These are phyloP conservation scores for Heimioporus retisporus DNA, from an alignment of 1,284 basidiomycete species.

Conservation along the genomic window DNA sequence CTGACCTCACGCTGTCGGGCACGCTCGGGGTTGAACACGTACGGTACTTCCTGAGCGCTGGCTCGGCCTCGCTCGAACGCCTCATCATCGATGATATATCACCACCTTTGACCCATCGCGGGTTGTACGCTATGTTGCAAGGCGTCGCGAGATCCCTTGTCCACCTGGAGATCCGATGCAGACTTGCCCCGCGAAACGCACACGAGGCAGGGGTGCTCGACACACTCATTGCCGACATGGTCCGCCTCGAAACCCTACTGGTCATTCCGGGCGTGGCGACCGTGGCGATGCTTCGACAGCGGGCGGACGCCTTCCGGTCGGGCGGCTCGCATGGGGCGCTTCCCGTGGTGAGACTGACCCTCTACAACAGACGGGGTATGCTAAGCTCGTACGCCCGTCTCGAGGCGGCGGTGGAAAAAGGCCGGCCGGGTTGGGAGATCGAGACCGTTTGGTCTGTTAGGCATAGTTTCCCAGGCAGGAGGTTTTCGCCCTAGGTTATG, in stretches of 20 bases:
- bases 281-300: background rate
- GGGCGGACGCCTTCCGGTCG: background rate
- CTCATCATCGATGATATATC: background rate
- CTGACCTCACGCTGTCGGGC: background rate
- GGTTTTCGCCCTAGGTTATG: too few species aligned
- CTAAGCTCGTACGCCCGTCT: too few species aligned
- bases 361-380: too few species aligned
- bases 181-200: background rate
- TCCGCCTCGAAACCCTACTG: background rate
- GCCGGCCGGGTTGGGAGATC: too few species aligned
- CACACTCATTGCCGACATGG: conserved; percentile 2
- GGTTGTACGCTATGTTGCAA: background rate
- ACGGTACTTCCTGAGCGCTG: background rate
- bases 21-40: background rate
- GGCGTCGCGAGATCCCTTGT: conserved; percentile 3
- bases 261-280: conserved; percentile 4
- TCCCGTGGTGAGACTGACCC: background rate
- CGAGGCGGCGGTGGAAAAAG: too few species aligned
- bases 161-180: too few species aligned
- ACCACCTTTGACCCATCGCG: background rate
- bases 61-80: background rate
- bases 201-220: background rate
- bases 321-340: too few species aligned
- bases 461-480: too few species aligned
- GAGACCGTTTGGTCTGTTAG: too few species aligned